A percentile compares a stretch with the other conserved stretches of the same genome.
phyloP scores from a whole-genome alignment of 169 alveolate genomes.

The Plasmodium blacklocki region DNA sequence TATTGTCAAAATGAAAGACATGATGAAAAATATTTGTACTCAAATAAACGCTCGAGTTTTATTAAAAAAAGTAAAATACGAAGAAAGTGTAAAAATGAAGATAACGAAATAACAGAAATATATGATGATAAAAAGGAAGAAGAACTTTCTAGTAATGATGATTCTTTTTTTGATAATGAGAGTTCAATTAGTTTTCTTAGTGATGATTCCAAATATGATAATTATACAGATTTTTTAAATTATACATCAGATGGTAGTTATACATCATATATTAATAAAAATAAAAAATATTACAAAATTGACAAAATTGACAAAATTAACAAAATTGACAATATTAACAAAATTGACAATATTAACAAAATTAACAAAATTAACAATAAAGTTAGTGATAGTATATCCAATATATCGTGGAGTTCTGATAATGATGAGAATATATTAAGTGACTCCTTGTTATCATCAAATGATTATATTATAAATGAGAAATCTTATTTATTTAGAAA shows the following conservation, averaged over 20 bases:
- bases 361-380: background rate
- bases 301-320: background rate
- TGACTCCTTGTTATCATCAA: too few species aligned
- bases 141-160: constrained; percentile 11
- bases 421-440: too few species aligned
- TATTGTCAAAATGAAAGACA: too few species aligned
- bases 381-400: too few species aligned
- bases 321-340: background rate
- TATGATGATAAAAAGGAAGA: constrained; percentile 22
- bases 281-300: background rate
- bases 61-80: too few species aligned
- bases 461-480: too few species aligned
- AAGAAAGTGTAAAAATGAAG: background rate
- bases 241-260: background rate
- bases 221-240: constrained; percentile 15
- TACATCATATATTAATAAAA: background rate
- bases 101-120: background rate
- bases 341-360: background rate
- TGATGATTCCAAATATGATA: constrained; percentile 41
- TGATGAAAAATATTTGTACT: too few species aligned
- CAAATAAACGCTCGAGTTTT: too few species aligned
- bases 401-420: too few species aligned
- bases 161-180: constrained; percentile 41
- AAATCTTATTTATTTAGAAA: too few species aligned
- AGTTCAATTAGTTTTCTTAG: constrained; percentile 64